Base-by-base conservation (phyloP, 306 rosid genomes). In the Lathyrus tuberosus region DNA sequence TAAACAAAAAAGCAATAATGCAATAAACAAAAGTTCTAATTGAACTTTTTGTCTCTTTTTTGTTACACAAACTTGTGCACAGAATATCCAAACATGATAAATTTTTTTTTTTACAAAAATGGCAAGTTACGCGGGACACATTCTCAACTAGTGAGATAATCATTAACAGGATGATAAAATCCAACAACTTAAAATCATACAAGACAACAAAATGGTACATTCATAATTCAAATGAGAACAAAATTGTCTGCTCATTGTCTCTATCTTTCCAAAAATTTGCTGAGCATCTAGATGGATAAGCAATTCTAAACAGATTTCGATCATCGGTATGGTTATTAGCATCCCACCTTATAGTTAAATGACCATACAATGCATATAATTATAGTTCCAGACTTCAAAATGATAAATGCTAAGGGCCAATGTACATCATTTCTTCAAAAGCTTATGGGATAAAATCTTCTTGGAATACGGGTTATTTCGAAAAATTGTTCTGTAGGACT, bases 391-490 rank as follows among this genome's bases (percentile, higher is more conserved):
- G 31, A 70, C 22, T 35, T 46, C 62, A 75, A 70, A 58, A 59
- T 70, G 37, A 41, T 47, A 68, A n/a, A 10, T 44, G 76, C 75
- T 14, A 47, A 22, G 40, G 62, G 67, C 53, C 51, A 77, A 80
- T 80, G 26, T 80, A 77, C 79, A 84, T 84, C 82, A 82, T 75
- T 84, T 82, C 83, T 73, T 87, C 71, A 62, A 67, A 70, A 84
- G 80, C 70, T 75, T 87, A 74, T 75, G 82, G 0, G 87, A 84
- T 77, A 84, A 82, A 76, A 87, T 82, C 84, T 69, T 78, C 87
- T 84, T 84, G n/a, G 87, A 87, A 71, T 82, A 87, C 0, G 89
- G 92, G 77, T 85, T 80, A 59, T 82, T 78, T 64, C 83, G 67
- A n/a, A 79, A 79, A 18, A 73, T 40, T 18, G 83, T 79, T 67